Evolutionary conservation across 2,329 filamentous ascomycete species (phyloP), one percentile per base, ranked within the genome.

Genomic region (Fusarium nurragi): DNA sequence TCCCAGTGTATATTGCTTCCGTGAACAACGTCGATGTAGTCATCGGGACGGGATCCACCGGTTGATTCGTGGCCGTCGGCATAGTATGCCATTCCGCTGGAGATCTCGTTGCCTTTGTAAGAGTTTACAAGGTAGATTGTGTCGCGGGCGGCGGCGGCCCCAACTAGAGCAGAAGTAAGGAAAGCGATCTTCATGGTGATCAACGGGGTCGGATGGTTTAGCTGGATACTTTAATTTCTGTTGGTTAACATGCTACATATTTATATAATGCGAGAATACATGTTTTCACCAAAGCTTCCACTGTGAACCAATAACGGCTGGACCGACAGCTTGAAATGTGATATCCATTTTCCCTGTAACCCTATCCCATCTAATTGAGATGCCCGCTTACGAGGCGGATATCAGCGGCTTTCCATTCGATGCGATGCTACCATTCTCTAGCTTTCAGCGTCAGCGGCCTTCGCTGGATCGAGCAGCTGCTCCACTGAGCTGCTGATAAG

Each of bases 51-150:
- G 5, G 53, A 53, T 5, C 18, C n/a, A 0, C 40, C 52, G 0
- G 21, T 36, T 16, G 50, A 8, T 2, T 41, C 41, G 10, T 38
- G 25, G 1, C 25, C 39, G 6, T 56, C 37, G 4, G 23, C 50
- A 1, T 55, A 56, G 9, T 38, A 56, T 2, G 49, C 53, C 23
- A 56, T 56, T 13, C 49, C 53, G 5, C 53, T 56, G 4, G 38
- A 56, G 6, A 37, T 25, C 9, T 56, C 38, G 1, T 11, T 45
- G 2, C 53, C 30, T 16, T 45, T 56, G 23, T 10, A 23, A 6
- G 49, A 56, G 50, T 56, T 45, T 6, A 56, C 53, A 2, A 56
- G 53, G 4, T 56, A 56, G 0, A 56, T 19, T 1, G 23, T 30
- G 0, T 54, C 53, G 0, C 19, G 18, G 4, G 28, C 30, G 0